phyloP scores from a whole-genome alignment of 2,329 filamentous ascomycete species.

The Colletotrichum kahawae region DNA sequence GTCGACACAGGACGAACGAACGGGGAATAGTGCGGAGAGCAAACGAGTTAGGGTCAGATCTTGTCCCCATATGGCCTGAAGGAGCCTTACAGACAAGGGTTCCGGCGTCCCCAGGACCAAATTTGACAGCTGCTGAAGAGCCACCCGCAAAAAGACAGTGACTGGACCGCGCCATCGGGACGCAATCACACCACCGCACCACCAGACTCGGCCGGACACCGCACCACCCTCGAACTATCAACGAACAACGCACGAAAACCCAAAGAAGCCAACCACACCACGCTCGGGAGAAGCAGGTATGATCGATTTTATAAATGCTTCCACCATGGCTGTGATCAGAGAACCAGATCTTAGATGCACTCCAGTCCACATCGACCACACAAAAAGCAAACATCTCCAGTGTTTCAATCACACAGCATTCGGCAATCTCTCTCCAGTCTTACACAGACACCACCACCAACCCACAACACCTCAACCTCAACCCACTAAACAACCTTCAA shows the following conservation, averaged over 20 bases:
- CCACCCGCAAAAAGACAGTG: not conserved
- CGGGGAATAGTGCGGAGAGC: not conserved
- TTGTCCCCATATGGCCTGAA: not conserved
- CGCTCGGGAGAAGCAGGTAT: conserved; percentile 8
- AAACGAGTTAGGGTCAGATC: not conserved
- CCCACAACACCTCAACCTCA: not conserved
- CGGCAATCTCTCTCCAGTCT: not conserved
- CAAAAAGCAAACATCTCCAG: conserved; percentile 1
- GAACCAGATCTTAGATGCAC: not conserved
- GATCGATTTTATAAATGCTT: conserved; percentile 6
- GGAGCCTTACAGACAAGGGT: conserved; percentile 6
- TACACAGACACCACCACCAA: not conserved
- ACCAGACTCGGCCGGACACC: conserved; percentile 8
- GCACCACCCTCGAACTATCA: conserved; percentile 18
- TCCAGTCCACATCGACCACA: conserved; percentile 16
- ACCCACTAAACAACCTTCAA: not conserved
- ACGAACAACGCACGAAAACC: conserved; percentile 2
- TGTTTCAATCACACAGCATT: not conserved
- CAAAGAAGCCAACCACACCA: not conserved
- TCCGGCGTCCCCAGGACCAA: not conserved
- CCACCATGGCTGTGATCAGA: not conserved
- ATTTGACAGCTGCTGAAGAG: not conserved
- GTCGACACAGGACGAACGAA: not conserved
- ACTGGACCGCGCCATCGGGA: conserved; percentile 12
- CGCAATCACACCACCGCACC: conserved; percentile 18